Base-by-base conservation (phyloP, 2,329 filamentous ascomycete genomes). In the Pseudocercospora musae region DNA sequence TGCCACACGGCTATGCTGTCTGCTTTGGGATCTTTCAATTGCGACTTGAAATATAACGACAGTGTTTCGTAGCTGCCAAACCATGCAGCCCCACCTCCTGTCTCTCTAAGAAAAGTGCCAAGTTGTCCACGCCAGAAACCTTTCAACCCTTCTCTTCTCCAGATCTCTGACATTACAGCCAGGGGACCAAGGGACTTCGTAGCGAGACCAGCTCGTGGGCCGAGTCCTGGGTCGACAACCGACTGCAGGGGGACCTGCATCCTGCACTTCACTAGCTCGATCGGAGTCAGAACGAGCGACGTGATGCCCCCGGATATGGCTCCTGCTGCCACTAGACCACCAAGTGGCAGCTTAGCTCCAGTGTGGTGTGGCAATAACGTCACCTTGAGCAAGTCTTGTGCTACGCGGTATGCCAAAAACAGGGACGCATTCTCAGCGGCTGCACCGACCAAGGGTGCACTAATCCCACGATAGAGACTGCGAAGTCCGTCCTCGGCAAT, bases 231-330 rank as follows among this genome's bases (percentile, higher is more conserved):
- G 48, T 75, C 72, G 52, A 71, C 48, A 13, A 68, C 59, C 1
- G 71, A 70, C 53, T 78, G 74, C 4, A 79, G 60, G 15, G 84
- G 91, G 0, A 94, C 93, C 76, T 99, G 95, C 79, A 99, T 96
- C 78, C 95, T 96, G 84, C 95, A 99, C 79, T 99, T 99, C 74
- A 99, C 90, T 57, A 99, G 85, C 79, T 99, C 95, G 68, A 99
- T 92, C 0, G 95, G 95, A 0, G 95, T 99, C 65, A 99, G 85
- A 31, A 96, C 87, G 53, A 97, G 83, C 0, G 92, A 96, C 0
- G 95, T 96, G 72, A 96, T 90, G 42, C 90, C 89, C 33, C 95
- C 95, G 1, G 93, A 89, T 62, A 91, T 89, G 54, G 91, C 94
- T 52, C 95, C 95, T 18, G 92, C 96, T 57, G 87, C 79, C 75